Evolutionary conservation across 2,329 filamentous ascomycete genomes (phyloP), one percentile per base, ranked within the genome.

Genomic region (Lachnellula subtilissima): DNA sequence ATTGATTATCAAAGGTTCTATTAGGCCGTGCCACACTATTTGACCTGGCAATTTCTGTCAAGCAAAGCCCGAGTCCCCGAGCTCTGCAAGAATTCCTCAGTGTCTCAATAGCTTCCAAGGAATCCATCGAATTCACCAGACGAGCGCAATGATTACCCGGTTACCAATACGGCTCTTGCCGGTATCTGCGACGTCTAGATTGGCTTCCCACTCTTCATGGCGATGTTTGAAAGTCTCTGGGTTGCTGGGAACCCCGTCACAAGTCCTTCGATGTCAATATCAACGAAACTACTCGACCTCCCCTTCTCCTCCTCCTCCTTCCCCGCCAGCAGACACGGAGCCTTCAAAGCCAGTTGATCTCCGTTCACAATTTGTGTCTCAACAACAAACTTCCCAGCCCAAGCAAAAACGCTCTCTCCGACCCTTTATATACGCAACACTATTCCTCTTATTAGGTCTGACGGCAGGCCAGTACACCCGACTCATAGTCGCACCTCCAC

Each of bases 401-500:
- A 61, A 57, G 48, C 50, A 58, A 4, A 66, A 62, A 32, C 64
- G 63, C 22, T 66, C 65, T 5, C 64, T 67, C 9, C 68, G 62
- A 28, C 65, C 61, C 19, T 63, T 62, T 42, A 71, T 71, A 40
- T 70, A 65, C 43, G 67, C 65, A 11, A 59, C 67, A 14, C 8
- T 74, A 43, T 77, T 75, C 65, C 66, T 79, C 52, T 48, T 74
- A 37, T 49, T 75, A 43, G 79, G 79, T 58, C 53, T 69, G 17
- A 56, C 66, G 25, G 60, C 65, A 50, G 78, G 77, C 59, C 71
- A 71, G 51, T 62, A 72, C 47, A 59, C 74, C 48, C 67, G 71
- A 12, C 61, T 75, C n/a, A 66, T 74, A 43, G 61, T 81, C 53
- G 67, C 71, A 2, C 79, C 79, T 0, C 75, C 76, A 1, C 59